A percentile compares a stretch with the other conserved stretches of the same genome.
phyloP scores from a whole-genome alignment of 164 flowering plant species.

The Stephania yunnanensis region DNA sequence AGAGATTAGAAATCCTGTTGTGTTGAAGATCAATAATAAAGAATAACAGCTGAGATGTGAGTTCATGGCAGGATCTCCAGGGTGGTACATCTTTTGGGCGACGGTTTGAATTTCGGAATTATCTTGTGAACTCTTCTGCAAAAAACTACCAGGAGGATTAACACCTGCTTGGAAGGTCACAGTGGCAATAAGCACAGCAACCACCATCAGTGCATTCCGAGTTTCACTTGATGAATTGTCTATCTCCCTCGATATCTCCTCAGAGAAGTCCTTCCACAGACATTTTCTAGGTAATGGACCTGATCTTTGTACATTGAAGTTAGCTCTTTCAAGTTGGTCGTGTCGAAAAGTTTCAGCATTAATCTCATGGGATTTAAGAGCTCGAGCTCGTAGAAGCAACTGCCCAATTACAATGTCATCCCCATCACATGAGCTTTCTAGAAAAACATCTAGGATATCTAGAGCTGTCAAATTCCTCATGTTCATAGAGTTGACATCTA shows the following conservation, averaged over 20 bases:
- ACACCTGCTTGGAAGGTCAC: slow-evolving; percentile 21
- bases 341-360: neutral
- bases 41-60: neutral
- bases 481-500: neutral
- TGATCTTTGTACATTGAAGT: neutral
- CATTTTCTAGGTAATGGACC: neutral
- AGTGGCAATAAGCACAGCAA: slow-evolving; percentile 21
- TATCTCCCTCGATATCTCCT: slow-evolving; percentile 2
- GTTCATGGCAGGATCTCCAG: neutral
- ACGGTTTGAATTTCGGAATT: no score
- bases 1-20: slow-evolving; percentile 12
- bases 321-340: neutral
- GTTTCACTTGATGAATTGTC: slow-evolving; percentile 8
- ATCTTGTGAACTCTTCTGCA: neutral
- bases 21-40: neutral
- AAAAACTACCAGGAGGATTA: slow-evolving; percentile 20
- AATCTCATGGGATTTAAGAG: neutral
- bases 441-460: neutral
- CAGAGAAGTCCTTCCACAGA: neutral
- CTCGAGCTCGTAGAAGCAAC: neutral
- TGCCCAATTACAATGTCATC: neutral
- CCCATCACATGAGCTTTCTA: neutral
- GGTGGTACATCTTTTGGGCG: no score
- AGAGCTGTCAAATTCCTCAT: neutral
- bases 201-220: slow-evolving; percentile 14